Evolutionary conservation across 1,139 yeast species (phyloP).

Genomic region (Kodamaea derodonti): DNA sequence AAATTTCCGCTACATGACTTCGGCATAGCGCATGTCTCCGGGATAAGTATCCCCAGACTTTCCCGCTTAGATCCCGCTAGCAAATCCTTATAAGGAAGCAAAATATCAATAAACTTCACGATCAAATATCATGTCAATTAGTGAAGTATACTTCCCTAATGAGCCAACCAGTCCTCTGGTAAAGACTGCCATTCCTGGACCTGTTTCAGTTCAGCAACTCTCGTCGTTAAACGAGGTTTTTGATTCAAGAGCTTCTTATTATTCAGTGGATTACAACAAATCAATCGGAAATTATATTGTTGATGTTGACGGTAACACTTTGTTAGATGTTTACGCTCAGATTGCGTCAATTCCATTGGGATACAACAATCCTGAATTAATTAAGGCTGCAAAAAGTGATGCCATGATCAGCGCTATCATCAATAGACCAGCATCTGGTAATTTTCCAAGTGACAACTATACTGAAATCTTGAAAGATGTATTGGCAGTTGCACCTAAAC

Average conservation of each 20-base stretch:
- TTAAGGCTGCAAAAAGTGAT: constrained; percentile 58
- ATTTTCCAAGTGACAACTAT: constrained; percentile 65
- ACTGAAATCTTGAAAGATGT: constrained; percentile 54
- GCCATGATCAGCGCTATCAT: constrained; percentile 65
- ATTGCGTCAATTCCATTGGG: constrained; percentile 78
- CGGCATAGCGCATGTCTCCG: too few relatives aligned
- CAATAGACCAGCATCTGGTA: constrained; percentile 76
- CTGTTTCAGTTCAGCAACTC: constrained; percentile 46
- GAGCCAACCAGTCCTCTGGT: constrained; percentile 64
- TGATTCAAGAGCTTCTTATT: constrained; percentile 65
- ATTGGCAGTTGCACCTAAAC: constrained; percentile 66
- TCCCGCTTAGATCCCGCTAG: neutral
- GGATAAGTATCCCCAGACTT: neutral
- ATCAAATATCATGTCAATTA: constrained; percentile 30
- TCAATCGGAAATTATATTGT: constrained; percentile 68
- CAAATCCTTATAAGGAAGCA: constrained; percentile 2
- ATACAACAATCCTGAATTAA: constrained; percentile 70
- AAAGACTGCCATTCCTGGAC: constrained; percentile 60
- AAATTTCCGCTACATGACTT: neutral
- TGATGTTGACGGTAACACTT: constrained; percentile 67
- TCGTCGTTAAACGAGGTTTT: constrained; percentile 50
- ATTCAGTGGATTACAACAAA: constrained; percentile 64
- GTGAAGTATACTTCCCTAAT: constrained; percentile 56
- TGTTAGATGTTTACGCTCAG: constrained; percentile 72
- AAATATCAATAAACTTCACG: too few relatives aligned